These are phyloP conservation scores for Ogataea saltuana DNA, from an alignment of 805 yeast genomes.

Conservation along the genomic window DNA sequence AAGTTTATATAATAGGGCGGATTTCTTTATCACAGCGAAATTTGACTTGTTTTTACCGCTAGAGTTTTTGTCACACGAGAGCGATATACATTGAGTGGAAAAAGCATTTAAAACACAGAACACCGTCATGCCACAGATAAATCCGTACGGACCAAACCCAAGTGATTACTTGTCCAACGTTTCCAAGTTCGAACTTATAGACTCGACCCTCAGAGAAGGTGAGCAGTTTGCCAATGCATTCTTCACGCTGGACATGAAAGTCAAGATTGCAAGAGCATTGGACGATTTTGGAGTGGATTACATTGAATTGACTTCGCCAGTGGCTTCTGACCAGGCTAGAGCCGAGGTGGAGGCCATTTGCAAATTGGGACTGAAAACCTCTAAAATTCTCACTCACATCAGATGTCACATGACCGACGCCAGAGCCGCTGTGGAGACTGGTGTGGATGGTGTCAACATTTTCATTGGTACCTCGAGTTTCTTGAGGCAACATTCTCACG, in stretches of 20 bases:
- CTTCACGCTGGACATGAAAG: conserved; percentile 55
- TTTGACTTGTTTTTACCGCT: not conserved
- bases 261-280: conserved; percentile 59
- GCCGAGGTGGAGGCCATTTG: conserved; percentile 60
- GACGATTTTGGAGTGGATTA: conserved; percentile 64
- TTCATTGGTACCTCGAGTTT: conserved; percentile 62
- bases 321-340: conserved; percentile 58
- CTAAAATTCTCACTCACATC: conserved; percentile 59
- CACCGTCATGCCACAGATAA: conserved; percentile 29
- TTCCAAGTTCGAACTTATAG: conserved; percentile 52
- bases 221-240: conserved; percentile 66
- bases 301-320: conserved; percentile 61
- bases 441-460: conserved; percentile 63
- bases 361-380: conserved; percentile 53
- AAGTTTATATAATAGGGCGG: not conserved
- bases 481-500: conserved; percentile 56
- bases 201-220: conserved; percentile 62
- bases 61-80: too few species aligned
- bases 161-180: conserved; percentile 58
- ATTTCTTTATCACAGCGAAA: not conserved
- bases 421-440: conserved; percentile 59
- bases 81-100: too few species aligned
- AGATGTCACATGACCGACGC: conserved; percentile 66
- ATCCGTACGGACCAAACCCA: conserved; percentile 63
- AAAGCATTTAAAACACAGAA: not conserved